Base-by-base conservation (phyloP, 257 asterid species). In the Leonotis leonurus region DNA sequence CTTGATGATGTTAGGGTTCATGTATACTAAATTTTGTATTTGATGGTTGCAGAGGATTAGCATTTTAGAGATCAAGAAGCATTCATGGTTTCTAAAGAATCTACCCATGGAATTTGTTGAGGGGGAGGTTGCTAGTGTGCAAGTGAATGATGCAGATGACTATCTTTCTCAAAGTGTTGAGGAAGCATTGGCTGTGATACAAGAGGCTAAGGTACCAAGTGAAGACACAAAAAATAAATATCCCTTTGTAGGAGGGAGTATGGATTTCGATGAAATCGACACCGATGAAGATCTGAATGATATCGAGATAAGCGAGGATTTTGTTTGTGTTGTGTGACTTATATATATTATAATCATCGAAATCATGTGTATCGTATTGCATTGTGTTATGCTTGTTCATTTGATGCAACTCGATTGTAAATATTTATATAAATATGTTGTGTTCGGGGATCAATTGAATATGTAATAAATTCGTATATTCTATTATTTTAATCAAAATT, bases 31-130 rank as follows among this genome's bases (percentile, higher is more conserved):
- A 27, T 21, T 20, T 4, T 9, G 11, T 7, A 26, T 17, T 17
- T 16, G 27, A 1, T 14, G 3, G 59, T 8, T 66, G 58, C 85
- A 89, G 96, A 89, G 96, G 70, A 86, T 85, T 64, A 78, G 83
- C 6, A 86, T 89, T 13, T 75, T 78, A n/a, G 95, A 85, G 30
- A 89, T 89, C 6, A 82, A 81, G 41, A 86, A 74, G 59, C 95
- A 89, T 11, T 72, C 87, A 0, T 85, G 96, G 95, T 89, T 86
- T 67, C 62, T 82, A 20, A 80, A 82, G 62, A 77, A 71, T 59
- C 72, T 83, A 52, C 81, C 84, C 0, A 12, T 30, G 1, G 90
- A 80, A 49, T 75, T 67, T 46, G 37, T 43, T 48, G 85, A 84
- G 62, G 87, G 81, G 21, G 85, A 79, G 62, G 77, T 71, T 56